A percentile compares a stretch with the other conserved stretches of the same genome.
phyloP scores from a whole-genome alignment of 2,329 filamentous ascomycete species.

The Penicillium hordei region DNA sequence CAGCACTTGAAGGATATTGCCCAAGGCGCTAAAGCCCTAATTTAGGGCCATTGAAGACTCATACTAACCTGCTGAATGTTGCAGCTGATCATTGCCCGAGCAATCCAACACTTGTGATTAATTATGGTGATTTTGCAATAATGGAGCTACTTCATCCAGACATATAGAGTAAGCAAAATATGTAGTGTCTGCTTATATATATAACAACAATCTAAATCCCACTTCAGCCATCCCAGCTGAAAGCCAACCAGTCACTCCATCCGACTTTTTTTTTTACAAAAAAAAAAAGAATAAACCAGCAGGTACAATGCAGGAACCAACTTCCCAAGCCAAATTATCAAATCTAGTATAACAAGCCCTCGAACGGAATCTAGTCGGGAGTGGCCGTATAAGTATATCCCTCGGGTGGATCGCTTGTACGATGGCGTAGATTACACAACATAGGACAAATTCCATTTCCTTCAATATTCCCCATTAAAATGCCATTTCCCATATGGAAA shows the following conservation, averaged over 20 bases:
- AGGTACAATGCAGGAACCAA: neutral
- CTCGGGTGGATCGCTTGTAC: neutral
- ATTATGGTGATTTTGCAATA: neutral
- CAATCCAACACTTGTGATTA: neutral
- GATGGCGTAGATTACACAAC: constrained; percentile 1
- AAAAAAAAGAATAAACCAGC: neutral
- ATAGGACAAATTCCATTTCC: neutral
- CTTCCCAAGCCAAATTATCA: neutral
- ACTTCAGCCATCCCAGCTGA: no score
- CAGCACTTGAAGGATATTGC: neutral
- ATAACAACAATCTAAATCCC: no score
- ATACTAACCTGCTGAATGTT: neutral
- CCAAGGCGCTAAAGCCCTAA: neutral
- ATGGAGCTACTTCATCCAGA: no score
- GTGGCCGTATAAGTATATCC: neutral
- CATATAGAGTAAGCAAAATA: neutral
- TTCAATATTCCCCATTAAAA: neutral
- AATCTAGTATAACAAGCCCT: neutral
- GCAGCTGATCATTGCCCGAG: neutral
- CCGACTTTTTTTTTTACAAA: no score
- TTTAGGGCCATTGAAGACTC: neutral
- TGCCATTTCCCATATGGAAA: neutral
- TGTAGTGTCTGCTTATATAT: neutral
- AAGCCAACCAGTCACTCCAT: no score
- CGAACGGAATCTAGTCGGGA: neutral